phyloP scores from a whole-genome alignment of 2,329 filamentous ascomycete genomes.

The Cylindrodendrum hubeiense region DNA sequence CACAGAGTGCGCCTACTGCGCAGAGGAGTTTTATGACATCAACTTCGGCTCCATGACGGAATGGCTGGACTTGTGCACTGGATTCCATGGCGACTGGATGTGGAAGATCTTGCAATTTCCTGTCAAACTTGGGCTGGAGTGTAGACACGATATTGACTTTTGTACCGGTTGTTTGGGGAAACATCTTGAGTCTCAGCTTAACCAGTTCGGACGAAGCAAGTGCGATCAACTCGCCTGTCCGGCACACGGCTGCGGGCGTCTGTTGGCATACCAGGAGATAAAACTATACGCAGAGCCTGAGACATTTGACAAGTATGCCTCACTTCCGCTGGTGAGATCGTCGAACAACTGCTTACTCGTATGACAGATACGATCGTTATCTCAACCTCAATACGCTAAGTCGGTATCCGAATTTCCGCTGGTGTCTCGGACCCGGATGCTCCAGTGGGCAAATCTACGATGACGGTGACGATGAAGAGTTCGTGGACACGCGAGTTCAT shows the following conservation, averaged over 20 bases:
- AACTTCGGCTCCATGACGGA: constrained; percentile 7
- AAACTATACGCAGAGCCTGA: constrained; percentile 15
- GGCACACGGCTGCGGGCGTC: constrained; percentile 1
- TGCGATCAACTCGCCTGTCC: constrained; percentile 21
- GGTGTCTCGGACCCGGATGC: constrained; percentile 20
- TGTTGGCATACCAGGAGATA: constrained; percentile 17
- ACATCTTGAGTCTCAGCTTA: constrained; percentile 13
- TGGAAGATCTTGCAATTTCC: constrained; percentile 26
- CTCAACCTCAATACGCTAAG: constrained; percentile 21
- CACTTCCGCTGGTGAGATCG: neutral
- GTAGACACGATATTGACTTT: constrained; percentile 22
- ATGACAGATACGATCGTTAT: constrained; percentile 23
- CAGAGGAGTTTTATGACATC: constrained; percentile 18
- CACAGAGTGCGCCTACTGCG: constrained; percentile 15
- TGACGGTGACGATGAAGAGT: neutral
- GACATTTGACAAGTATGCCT: constrained; percentile 9
- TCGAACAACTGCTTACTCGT: neutral
- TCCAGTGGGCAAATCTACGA: constrained; percentile 24
- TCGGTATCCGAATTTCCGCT: constrained; percentile 15
- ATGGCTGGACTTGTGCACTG: constrained; percentile 13
- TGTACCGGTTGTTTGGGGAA: constrained; percentile 10
- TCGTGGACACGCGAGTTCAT: constrained; percentile 5
- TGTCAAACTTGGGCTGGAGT: constrained; percentile 8
- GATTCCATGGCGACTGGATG: constrained; percentile 25
- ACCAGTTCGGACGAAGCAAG: constrained; percentile 18